Evolutionary conservation across 2,329 filamentous ascomycete species (phyloP), one percentile per base, ranked within the genome.

Genomic region (Ophiocordyceps sinensis): DNA sequence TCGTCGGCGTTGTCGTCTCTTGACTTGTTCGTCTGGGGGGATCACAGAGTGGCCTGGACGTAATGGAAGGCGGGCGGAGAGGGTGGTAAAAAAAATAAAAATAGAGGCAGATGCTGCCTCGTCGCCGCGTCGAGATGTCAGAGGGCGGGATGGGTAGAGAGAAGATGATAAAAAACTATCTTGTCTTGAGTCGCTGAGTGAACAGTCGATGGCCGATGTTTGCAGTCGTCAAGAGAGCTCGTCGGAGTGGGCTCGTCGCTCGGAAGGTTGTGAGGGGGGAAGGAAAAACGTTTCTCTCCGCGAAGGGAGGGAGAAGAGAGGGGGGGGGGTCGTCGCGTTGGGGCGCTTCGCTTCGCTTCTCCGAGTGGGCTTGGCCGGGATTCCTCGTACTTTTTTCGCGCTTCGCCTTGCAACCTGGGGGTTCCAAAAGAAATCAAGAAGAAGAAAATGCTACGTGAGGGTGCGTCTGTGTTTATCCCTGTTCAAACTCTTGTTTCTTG

Each of bases 171-270:
- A 37, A 17, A 37, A 37, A 17, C 9, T 14, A 32, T 15, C 14
- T 34, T 34, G 31, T 34, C 11, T 15, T 15, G 9, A 17, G 9
- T 35, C n/a, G 32, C 13, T 15, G 32, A 19, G n/a, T 15, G 14
- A 17, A 35, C 14, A 35, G 32, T 35, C 32, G 32, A 35, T 35
- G 32, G 32, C 32, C 30, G 29, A 31, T 37, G 28, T 37, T 42
- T 35, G 39, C 34, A 30, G 40, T 38, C 36, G 44, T 39, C 37
- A 39, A 14, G 17, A n/a, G 40, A 26, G 30, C 36, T 37, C 36
- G 38, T 40, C 19, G 38, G 5, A 35, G 32, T 10, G 17, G 32
- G 32, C 32, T 35, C 32, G 32, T 35, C 32, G 32, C 32, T 35
- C 17, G 32, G 10, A 35, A 9, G 23, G 23, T 26, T 26, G 23